phyloP scores from a whole-genome alignment of 2,329 filamentous ascomycete genomes.

The Beauveria bassiana region DNA sequence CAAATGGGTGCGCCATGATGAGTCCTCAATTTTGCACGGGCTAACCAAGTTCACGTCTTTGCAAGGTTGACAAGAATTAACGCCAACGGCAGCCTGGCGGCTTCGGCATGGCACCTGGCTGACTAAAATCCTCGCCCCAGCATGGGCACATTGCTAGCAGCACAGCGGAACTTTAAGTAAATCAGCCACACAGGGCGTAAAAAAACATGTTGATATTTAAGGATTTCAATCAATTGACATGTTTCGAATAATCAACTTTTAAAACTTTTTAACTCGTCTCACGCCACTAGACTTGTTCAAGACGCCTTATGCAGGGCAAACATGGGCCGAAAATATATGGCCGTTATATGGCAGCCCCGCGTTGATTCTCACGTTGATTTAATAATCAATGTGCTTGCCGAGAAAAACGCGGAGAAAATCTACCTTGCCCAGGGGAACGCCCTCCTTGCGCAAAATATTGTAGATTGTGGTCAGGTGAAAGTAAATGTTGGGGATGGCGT shows the following conservation, averaged over 20 bases:
- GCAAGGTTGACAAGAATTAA: neutral
- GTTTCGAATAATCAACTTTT: neutral
- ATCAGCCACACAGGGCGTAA: neutral
- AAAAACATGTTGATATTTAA: fast-evolving
- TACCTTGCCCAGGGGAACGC: slow-evolving; percentile 53
- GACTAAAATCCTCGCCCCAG: neutral
- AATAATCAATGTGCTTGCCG: slow-evolving; percentile 17
- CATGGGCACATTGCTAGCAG: neutral
- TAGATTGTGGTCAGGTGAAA: slow-evolving; percentile 57
- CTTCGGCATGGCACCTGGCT: neutral
- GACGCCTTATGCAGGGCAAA: neutral
- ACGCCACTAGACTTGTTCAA: neutral
- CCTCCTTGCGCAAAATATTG: slow-evolving; percentile 51
- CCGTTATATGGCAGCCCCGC: neutral
- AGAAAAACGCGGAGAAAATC: slow-evolving; percentile 41
- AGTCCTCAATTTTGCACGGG: neutral
- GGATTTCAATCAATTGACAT: too few relatives aligned
- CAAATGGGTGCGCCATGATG: slow-evolving; percentile 24
- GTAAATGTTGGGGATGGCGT: slow-evolving; percentile 52
- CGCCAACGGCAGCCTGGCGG: neutral
- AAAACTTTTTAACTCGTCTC: neutral
- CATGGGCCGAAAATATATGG: neutral
- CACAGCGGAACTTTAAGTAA: neutral
- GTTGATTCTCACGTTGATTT: neutral
- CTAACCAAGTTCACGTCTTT: neutral